These are phyloP conservation scores for Wickerhamomyces sp. DNA, from an alignment of 1,139 yeast genomes.

Conservation along the genomic window DNA sequence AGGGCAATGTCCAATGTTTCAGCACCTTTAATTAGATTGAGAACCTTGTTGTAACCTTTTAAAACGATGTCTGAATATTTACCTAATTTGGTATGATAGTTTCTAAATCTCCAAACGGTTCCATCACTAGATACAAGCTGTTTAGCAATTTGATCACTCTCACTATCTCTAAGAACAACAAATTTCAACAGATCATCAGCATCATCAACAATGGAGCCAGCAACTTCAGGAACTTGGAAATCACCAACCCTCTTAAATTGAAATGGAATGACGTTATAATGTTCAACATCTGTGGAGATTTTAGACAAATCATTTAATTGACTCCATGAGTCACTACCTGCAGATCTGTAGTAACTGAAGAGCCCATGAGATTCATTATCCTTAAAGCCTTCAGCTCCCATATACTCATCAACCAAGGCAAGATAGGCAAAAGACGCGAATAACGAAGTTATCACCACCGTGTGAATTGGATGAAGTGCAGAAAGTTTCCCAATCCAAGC, in stretches of 20 bases:
- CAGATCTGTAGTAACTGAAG: slow-evolving; percentile 18
- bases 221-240: slow-evolving; percentile 24
- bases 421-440: slow-evolving; percentile 80
- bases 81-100: slow-evolving; percentile 59
- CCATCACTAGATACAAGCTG: slow-evolving; percentile 35
- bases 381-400: slow-evolving; percentile 40
- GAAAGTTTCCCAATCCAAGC: slow-evolving; percentile 57
- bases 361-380: slow-evolving; percentile 12
- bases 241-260: slow-evolving; percentile 44
- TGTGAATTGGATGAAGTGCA: slow-evolving; percentile 86
- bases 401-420: slow-evolving; percentile 75
- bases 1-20: slow-evolving; percentile 83
- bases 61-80: slow-evolving; percentile 60
- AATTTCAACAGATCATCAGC: slow-evolving; percentile 25
- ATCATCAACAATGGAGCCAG: slow-evolving; percentile 20
- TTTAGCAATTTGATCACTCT: slow-evolving; percentile 8
- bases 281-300: slow-evolving; percentile 35
- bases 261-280: slow-evolving; percentile 48
- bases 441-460: slow-evolving; percentile 67
- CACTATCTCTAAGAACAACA: slow-evolving; percentile 20
- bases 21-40: slow-evolving; percentile 62
- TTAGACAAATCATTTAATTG: slow-evolving; percentile 32
- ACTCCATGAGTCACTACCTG: slow-evolving; percentile 40
- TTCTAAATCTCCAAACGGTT: slow-evolving; percentile 53
- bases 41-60: slow-evolving; percentile 40